These are phyloP conservation scores for Heimioporus sp. DNA, from an alignment of 768 basidiomycete genomes.

Conservation along the genomic window DNA sequence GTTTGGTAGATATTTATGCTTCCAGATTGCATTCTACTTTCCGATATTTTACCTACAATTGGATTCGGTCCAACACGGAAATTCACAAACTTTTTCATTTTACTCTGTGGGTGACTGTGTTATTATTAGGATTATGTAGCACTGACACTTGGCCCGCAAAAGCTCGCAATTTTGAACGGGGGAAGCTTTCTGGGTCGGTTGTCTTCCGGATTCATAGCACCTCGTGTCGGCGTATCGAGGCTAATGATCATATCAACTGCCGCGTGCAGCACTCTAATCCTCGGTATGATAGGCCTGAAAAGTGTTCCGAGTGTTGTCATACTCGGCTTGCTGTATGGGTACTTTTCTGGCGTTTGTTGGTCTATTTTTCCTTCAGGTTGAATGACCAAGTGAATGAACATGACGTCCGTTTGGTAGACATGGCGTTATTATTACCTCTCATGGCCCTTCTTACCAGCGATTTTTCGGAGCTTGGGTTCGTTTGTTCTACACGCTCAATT, in stretches of 20 bases:
- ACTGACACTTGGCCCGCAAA: constrained; percentile 12
- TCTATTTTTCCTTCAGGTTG: neutral
- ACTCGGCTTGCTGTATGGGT: constrained; percentile 44
- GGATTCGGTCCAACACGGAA: constrained; percentile 46
- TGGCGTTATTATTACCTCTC: constrained; percentile 41
- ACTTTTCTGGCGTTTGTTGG: constrained; percentile 44
- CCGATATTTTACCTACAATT: constrained; percentile 61
- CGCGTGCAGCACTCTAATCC: constrained; percentile 36
- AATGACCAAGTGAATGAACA: too few relatives aligned
- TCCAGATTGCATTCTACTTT: constrained; percentile 42
- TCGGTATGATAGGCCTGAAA: constrained; percentile 42
- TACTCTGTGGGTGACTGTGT: constrained; percentile 41
- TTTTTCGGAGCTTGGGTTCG: constrained; percentile 50
- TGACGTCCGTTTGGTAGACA: constrained; percentile 21
- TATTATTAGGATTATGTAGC: neutral
- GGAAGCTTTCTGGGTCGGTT: constrained; percentile 50
- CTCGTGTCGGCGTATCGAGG: constrained; percentile 43
- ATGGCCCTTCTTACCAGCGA: constrained; percentile 42
- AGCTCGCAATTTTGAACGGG: constrained; percentile 52
- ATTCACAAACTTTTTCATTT: constrained; percentile 48
- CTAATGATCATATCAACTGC: constrained; percentile 36
- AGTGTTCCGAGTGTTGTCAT: constrained; percentile 34
- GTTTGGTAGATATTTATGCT: constrained; percentile 18
- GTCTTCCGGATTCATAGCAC: constrained; percentile 43
- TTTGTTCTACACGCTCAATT: neutral